phyloP scores from a whole-genome alignment of 2,329 filamentous ascomycete species.

The Cladosporium colombiae region DNA sequence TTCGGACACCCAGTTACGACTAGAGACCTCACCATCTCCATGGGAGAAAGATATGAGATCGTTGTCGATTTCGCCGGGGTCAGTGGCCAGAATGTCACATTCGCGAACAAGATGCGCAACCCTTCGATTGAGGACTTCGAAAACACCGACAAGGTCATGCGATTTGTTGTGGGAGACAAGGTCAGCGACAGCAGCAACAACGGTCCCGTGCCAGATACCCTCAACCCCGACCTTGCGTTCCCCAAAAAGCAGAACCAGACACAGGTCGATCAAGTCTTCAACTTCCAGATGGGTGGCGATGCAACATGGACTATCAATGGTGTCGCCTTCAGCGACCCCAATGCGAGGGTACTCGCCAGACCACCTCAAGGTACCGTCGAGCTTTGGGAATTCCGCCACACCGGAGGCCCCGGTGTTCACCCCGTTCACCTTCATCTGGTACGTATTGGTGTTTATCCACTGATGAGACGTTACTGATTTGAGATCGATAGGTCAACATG shows the following conservation, averaged over 20 bases:
- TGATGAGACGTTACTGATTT: neutral
- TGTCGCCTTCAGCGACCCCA: slow-evolving; percentile 49
- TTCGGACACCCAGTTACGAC: slow-evolving; percentile 48
- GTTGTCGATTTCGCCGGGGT: slow-evolving; percentile 57
- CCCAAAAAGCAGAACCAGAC: slow-evolving; percentile 38
- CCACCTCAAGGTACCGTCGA: slow-evolving; percentile 51
- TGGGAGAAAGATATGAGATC: slow-evolving; percentile 61
- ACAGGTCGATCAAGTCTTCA: slow-evolving; percentile 48
- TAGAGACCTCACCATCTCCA: slow-evolving; percentile 49
- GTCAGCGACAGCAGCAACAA: slow-evolving; percentile 44
- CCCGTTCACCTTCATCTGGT: slow-evolving; percentile 59
- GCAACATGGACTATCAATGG: slow-evolving; percentile 54
- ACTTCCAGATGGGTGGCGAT: slow-evolving; percentile 47
- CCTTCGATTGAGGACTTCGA: slow-evolving; percentile 50
- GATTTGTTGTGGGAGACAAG: slow-evolving; percentile 50
- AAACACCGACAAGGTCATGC: slow-evolving; percentile 55
- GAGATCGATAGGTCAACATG: slow-evolving; percentile 49
- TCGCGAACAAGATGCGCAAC: slow-evolving; percentile 31
- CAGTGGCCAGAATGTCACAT: slow-evolving; percentile 47
- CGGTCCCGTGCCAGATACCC: slow-evolving; percentile 41
- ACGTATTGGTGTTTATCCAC: neutral
- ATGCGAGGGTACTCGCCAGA: slow-evolving; percentile 52
- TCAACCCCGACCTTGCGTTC: slow-evolving; percentile 33
- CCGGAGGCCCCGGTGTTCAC: slow-evolving; percentile 53
- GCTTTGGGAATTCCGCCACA: slow-evolving; percentile 55